Conservation (phyloP, 768 basidiomycete genomes). For the Asterophora parasitica region DNA sequence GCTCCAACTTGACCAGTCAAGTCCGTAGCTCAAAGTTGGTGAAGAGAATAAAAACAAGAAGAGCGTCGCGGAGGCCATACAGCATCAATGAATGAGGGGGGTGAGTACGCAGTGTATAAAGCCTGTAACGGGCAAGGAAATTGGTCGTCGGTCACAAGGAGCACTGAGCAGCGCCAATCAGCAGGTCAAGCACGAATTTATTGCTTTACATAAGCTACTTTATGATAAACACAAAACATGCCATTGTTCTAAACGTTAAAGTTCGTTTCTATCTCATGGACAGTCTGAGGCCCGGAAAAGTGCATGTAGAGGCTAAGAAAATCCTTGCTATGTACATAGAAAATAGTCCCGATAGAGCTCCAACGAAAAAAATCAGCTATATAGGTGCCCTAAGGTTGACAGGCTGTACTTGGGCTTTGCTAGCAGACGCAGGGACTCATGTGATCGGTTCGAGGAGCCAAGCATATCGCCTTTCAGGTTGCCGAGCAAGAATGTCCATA, state of each 20-base stretch:
- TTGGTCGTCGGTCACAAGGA: neutral
- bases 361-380: too few species aligned
- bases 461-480: too few species aligned
- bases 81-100: neutral
- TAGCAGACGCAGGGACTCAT: too few species aligned
- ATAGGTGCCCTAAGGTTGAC: too few species aligned
- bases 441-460: too few species aligned
- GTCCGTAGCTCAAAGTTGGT: constrained; percentile 18
- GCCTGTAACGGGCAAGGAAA: neutral
- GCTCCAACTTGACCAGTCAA: constrained; percentile 4
- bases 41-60: constrained; percentile 28
- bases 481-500: too few species aligned
- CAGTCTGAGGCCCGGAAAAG: too few species aligned
- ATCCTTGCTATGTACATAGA: too few species aligned
- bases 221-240: neutral
- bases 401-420: too few species aligned
- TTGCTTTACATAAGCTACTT: constrained; percentile 6
- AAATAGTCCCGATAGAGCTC: too few species aligned
- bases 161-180: neutral
- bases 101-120: constrained; percentile 4
- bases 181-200: neutral
- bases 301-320: too few species aligned
- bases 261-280: too few species aligned
- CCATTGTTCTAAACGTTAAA: neutral
- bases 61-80: constrained; percentile 18